Evolutionary conservation across 2,329 filamentous ascomycete species (phyloP).

Genomic region (Trichoderma koningii): DNA sequence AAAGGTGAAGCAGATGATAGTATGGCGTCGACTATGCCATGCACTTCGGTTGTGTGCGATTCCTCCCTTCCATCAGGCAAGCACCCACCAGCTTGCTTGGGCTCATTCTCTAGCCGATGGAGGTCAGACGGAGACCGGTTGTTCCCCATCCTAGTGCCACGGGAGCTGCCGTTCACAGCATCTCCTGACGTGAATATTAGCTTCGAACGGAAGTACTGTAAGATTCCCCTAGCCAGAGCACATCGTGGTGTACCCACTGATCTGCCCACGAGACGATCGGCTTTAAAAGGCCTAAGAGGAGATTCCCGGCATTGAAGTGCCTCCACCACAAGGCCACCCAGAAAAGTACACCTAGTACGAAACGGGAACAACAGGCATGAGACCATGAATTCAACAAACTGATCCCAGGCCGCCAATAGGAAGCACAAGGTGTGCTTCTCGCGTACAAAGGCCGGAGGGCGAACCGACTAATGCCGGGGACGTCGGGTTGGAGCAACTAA

Average conservation of each 20-base stretch:
- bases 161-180: neutral
- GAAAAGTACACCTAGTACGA: slow-evolving; percentile 11
- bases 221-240: slow-evolving; percentile 1
- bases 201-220: neutral
- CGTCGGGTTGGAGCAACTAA: neutral
- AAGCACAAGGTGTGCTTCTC: neutral
- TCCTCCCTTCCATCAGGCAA: neutral
- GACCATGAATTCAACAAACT: neutral
- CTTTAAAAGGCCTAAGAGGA: neutral
- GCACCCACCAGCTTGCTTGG: neutral
- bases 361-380: slow-evolving; percentile 17
- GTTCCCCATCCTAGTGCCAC: neutral
- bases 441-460: neutral
- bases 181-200: slow-evolving; percentile 15
- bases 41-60: neutral
- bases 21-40: neutral
- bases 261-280: slow-evolving; percentile 20
- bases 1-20: neutral
- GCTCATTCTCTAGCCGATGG: neutral
- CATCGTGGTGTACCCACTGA: slow-evolving; percentile 16
- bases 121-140: neutral
- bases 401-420: neutral
- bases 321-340: slow-evolving; percentile 13
- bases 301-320: slow-evolving; percentile 19
- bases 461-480: neutral